Base-by-base conservation (phyloP, 1,139 yeast genomes). In the Sugiyamaella sp. region DNA sequence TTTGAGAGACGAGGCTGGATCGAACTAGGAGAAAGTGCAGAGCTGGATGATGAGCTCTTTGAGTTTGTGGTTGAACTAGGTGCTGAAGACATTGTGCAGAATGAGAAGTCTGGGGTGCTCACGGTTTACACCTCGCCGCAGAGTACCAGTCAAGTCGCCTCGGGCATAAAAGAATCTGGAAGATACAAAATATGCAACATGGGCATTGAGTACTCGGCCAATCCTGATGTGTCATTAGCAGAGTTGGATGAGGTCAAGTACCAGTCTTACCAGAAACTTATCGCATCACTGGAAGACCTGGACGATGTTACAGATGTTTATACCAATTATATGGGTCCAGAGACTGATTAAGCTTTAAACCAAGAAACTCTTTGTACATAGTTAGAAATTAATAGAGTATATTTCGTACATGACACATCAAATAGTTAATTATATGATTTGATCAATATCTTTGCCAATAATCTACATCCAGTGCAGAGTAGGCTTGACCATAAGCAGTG, bases 241-340 rank as follows among this genome's bases (percentile, higher is more conserved):
- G 51, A 54, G 14, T 55, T 70, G 24, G 62, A 57, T 14, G 80
- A 80, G 46, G 86, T 80, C 14, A 73, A 75, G 20, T 74, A 71
- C 50, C 77, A 76, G 57, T 77, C 78, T 27, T 79, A 81, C 61
- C 78, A 78, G 21, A 86, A 84, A 65, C 80, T 90, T 35, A 70
- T 86, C 45, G 75, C 71, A 24, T 76, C 77, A 53, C 74, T 91
- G 51, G 95, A 89, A 57, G 89, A 83, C 39, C 73, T 89, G 19
- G 89, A 87, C 48, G 97, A 91, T 63, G 87, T 91, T 32, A 82
- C 89, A 6, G 89, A 84, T 60, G 82, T 87, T 58, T 88, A 87
- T 71, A 75, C 80, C 61, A 93, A 77, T 16, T 50, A 52, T 25
- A 33, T 21, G 8, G 43, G 51, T 16, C 32, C 45, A n/a, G 51